phyloP scores from a whole-genome alignment of 2,329 filamentous ascomycete species.

The Fusarium nematophilum region DNA sequence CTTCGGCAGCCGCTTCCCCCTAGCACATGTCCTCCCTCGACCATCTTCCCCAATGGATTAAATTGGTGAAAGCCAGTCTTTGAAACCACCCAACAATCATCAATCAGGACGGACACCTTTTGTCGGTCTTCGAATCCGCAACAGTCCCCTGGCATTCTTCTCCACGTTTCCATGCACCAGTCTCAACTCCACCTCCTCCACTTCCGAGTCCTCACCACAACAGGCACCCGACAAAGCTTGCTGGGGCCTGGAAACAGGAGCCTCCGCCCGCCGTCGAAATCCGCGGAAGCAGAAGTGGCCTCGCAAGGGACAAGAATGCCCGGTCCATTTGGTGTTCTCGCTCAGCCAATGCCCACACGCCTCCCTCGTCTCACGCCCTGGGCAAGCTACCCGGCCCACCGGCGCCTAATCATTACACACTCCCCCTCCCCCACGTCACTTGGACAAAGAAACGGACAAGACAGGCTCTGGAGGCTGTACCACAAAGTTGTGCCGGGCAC shows the following conservation, averaged over 20 bases:
- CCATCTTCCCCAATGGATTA: too few relatives aligned
- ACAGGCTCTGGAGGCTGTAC: slow-evolving; percentile 27
- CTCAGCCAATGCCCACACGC: slow-evolving; percentile 12
- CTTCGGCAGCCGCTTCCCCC: too few relatives aligned
- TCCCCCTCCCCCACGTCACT: slow-evolving; percentile 39
- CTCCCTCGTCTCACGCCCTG: slow-evolving; percentile 8
- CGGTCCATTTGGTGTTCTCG: slow-evolving; percentile 4
- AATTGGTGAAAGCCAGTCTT: too few relatives aligned
- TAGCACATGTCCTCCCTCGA: too few relatives aligned
- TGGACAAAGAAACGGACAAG: slow-evolving; percentile 21
- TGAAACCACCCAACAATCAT: too few relatives aligned
- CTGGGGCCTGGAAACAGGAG: slow-evolving; percentile 2
- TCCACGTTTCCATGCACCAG: slow-evolving; percentile 15
- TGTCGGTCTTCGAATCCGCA: slow-evolving; percentile 13
- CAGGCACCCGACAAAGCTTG: background rate
- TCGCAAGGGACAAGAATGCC: slow-evolving; percentile 14
- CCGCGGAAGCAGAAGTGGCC: slow-evolving; percentile 5
- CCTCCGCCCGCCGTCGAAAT: background rate
- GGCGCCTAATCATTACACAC: slow-evolving; percentile 36
- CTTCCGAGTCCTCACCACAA: slow-evolving; percentile 15
- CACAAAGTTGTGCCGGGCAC: slow-evolving; percentile 30
- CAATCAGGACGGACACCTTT: background rate
- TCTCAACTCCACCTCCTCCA: slow-evolving; percentile 14
- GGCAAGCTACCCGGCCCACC: slow-evolving; percentile 17
- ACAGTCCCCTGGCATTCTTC: slow-evolving; percentile 15